A percentile compares a stretch with the other conserved stretches of the same genome.
Evolutionary conservation across 805 yeast genomes (phyloP).

Genomic region (Priceomyces carsonii): DNA sequence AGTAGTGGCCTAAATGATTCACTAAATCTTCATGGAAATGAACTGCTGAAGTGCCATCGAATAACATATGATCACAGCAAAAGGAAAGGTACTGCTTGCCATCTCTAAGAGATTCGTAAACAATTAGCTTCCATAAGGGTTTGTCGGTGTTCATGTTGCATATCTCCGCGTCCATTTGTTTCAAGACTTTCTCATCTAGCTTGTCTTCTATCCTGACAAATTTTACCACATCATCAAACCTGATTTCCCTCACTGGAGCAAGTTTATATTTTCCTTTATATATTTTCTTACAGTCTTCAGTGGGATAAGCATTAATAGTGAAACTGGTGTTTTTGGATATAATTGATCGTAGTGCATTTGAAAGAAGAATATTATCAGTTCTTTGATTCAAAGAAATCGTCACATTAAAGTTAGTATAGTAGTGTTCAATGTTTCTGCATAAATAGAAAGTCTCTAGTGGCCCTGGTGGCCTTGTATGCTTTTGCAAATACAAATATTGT

Average conservation of each 20-base stretch:
- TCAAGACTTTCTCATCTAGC: slow-evolving; percentile 15
- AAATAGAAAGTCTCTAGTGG: slow-evolving; percentile 23
- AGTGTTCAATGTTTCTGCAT: slow-evolving; percentile 17
- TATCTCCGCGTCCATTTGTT: slow-evolving; percentile 5
- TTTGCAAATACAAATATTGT: no score
- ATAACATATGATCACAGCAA: slow-evolving; percentile 26
- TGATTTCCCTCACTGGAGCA: slow-evolving; percentile 16
- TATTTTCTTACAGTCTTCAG: slow-evolving; percentile 6
- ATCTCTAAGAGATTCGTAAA: slow-evolving; percentile 13
- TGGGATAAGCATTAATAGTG: slow-evolving; percentile 16
- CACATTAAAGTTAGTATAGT: slow-evolving; percentile 25
- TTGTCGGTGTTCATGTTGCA: slow-evolving; percentile 9
- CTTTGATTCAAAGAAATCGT: slow-evolving; percentile 17
- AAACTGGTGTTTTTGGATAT: slow-evolving; percentile 17
- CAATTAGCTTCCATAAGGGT: slow-evolving; percentile 24
- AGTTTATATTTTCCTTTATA: slow-evolving; percentile 13
- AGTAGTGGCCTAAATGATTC: slow-evolving; percentile 12
- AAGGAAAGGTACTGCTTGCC: slow-evolving; percentile 20
- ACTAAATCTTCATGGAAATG: slow-evolving; percentile 27
- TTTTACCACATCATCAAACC: slow-evolving; percentile 21
- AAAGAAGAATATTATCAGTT: slow-evolving; percentile 13
- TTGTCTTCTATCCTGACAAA: slow-evolving; percentile 10
- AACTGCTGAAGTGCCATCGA: slow-evolving; percentile 35
- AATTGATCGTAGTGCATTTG: slow-evolving; percentile 16
- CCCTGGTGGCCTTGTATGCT: slow-evolving; percentile 15